Base-by-base conservation (phyloP, 306 rosid genomes). In the Quercus dentata region DNA sequence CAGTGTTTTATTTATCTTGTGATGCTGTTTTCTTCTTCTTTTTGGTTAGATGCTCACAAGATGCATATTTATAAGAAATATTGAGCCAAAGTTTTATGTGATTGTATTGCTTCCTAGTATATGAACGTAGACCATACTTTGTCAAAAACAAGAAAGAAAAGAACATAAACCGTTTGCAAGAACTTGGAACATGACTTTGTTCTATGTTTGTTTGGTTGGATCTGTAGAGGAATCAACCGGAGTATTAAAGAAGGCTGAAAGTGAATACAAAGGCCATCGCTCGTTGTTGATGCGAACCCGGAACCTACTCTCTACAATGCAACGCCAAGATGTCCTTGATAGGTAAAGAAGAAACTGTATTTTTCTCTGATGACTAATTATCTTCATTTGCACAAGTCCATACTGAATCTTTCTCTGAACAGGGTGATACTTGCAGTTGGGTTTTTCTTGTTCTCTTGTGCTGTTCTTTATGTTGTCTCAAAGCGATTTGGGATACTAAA, bases 271-370 rank as follows among this genome's bases (percentile, higher is more conserved):
- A 86, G 97, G 97, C 71, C 99, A 94, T 41, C 92, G 92, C 62
- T 91, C 97, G 1, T 79, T 92, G 88, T 84, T 92, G 83, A 86
- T 73, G 89, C 85, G 97, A 76, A 94, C 97, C 38, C 85, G 97
- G 75, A 90, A 90, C 85, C 88, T 94, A 30, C 95, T 94, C 33
- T 92, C 97, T 74, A 91, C 92, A 11, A 92, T 94, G 92, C 97
- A 94, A 82, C 97, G 97, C 20, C 99, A 94, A 89, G 99, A 94
- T 85, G 87, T 94, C 76, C 62, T 92, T 44, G 99, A 91, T 89
- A 92, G 97, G 98, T 92, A 81, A 28, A 49, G 61, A 56, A 74
- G 30, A 25, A 23, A 58, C 75, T 82, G 19, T 14, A 17, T 33
- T 38, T 27, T 38, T 80, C 27, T 67, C 3, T 69, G 46, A 27